Evolutionary conservation across 2,329 filamentous ascomycete species (phyloP), one percentile per base, ranked within the genome.

Genomic region (Cercospora sojina): DNA sequence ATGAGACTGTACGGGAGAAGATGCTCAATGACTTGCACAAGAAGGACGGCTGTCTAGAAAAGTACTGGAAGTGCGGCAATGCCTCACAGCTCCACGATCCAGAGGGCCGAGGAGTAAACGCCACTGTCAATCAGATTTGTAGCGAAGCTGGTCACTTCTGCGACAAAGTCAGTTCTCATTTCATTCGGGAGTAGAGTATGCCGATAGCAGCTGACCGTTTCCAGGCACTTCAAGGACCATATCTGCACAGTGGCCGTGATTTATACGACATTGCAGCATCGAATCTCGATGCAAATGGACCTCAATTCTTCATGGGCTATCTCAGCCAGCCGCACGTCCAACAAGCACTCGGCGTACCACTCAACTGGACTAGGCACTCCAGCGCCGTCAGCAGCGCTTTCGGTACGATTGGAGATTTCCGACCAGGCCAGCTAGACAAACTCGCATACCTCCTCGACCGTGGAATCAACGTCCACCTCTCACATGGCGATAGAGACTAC

Each of bases 401-500:
- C 0, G 82, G 80, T 5, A 25, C 20, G 0, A 3, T 12, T 7
- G 83, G 83, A 29, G 83, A 86, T 72, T 83, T 83, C 68, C 80
- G 83, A 16, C 79, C 80, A 13, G 43, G 82, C 60, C 80, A 80
- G 67, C 79, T 84, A 12, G 79, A 82, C 47, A 81, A 85, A 64
- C 71, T 86, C 0, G 81, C 77, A 0, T 85, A 84, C 65, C 77
- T 89, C 2, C 81, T 89, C 9, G 85, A 88, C 59, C 79, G 77
- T 2, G 84, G 83, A 9, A 79, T 87, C 66, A 86, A 85, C 68
- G 84, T 87, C 12, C 80, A 84, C 43, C 71, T 86, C 47, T 79
- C 85, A 32, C 86, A 86, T 68, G 85, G 85, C 6, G 85, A 87
- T 73, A 77, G 83, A 7, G 85, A 87, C 72, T 87, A 82, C 69